A percentile compares a stretch with the other conserved stretches of the same genome.
Evolutionary conservation across 164 flowering plant genomes (phyloP).

Genomic region (Malania oleifera): DNA sequence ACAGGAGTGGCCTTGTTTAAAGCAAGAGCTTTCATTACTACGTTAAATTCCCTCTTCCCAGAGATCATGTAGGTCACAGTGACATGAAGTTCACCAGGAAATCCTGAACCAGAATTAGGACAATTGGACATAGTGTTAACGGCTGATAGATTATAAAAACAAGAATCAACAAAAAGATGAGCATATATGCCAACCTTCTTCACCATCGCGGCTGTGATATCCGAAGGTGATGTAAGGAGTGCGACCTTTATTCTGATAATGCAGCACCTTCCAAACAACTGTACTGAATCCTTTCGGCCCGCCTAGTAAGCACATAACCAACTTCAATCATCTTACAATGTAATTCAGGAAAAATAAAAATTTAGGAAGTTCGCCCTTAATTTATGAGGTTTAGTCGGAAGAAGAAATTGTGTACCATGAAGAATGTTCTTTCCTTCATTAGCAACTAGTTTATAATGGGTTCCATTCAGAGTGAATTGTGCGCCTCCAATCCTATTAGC

Average conservation of each 20-base stretch:
- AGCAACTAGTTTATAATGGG: conserved; percentile 36
- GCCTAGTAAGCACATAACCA: too few relatives aligned
- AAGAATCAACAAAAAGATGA: too few relatives aligned
- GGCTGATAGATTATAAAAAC: too few relatives aligned
- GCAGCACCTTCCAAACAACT: conserved; percentile 40
- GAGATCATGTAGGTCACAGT: conserved; percentile 37
- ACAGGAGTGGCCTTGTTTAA: conserved; percentile 61
- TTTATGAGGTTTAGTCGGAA: too few relatives aligned
- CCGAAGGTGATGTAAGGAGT: conserved; percentile 32
- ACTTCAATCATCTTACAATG: not conserved
- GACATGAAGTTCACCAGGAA: conserved; percentile 51
- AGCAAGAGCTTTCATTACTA: conserved; percentile 51
- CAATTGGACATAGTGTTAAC: too few relatives aligned
- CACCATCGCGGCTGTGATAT: conserved; percentile 55
- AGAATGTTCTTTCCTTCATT: conserved; percentile 68
- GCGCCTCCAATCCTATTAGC: conserved; percentile 78
- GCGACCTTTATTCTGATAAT: conserved; percentile 16
- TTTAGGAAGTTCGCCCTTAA: not conserved
- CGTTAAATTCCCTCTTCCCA: conserved; percentile 22
- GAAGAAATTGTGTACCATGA: conserved; percentile 33
- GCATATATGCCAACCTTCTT: too few relatives aligned
- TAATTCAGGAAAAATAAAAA: not conserved
- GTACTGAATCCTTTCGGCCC: conserved; percentile 41
- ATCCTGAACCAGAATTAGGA: too few relatives aligned
- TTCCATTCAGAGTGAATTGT: conserved; percentile 47